phyloP scores from a whole-genome alignment of 2,329 filamentous ascomycete species.

The Cladosporium cucumerinum region DNA sequence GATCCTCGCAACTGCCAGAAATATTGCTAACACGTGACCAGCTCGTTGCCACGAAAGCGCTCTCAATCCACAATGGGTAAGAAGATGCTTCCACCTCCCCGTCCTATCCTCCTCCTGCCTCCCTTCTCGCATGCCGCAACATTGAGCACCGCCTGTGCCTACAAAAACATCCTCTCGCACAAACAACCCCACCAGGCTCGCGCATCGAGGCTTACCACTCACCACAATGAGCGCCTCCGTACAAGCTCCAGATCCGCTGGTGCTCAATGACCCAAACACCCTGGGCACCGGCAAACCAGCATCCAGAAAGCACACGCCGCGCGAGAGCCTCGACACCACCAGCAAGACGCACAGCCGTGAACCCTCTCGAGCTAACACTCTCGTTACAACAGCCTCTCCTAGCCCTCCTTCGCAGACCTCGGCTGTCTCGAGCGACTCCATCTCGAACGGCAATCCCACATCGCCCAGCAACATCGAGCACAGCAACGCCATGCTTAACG shows the following conservation, averaged over 20 bases:
- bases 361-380: conserved; percentile 36
- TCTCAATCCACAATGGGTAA: conserved; percentile 32
- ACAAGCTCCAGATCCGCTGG: conserved; percentile 14
- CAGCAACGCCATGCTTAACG: conserved; percentile 55
- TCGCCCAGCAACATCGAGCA: conserved; percentile 55
- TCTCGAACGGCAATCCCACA: conserved; percentile 51
- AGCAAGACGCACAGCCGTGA: conserved; percentile 20
- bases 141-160: conserved; percentile 20
- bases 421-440: conserved; percentile 40
- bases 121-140: conserved; percentile 18
- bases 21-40: background rate
- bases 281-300: conserved; percentile 18
- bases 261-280: conserved; percentile 18
- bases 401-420: conserved; percentile 43
- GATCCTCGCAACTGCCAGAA: conserved; percentile 1
- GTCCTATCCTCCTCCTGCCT: conserved; percentile 6
- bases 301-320: conserved; percentile 24
- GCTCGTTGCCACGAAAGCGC: background rate
- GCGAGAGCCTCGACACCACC: conserved; percentile 24
- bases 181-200: conserved; percentile 15
- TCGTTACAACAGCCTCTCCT: conserved; percentile 37
- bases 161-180: conserved; percentile 22
- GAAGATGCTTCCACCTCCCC: conserved; percentile 20
- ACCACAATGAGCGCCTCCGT: conserved; percentile 17
- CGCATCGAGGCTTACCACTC: conserved; percentile 18